phyloP scores from a whole-genome alignment of 805 yeast species.

The Priceomyces castillae region DNA sequence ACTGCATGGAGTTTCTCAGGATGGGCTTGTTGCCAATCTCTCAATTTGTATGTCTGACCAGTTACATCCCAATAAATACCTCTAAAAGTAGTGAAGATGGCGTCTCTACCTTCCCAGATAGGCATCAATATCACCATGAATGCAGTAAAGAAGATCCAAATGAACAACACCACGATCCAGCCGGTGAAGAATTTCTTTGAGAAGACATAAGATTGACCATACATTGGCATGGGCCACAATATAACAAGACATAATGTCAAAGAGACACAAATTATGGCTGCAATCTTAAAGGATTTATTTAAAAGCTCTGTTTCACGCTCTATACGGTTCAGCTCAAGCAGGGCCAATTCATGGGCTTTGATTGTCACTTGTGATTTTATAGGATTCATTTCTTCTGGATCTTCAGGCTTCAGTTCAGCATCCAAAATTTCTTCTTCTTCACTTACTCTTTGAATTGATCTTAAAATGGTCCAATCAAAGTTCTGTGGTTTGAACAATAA shows the following conservation, averaged over 20 bases:
- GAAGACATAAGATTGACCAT: constrained; percentile 74
- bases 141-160: constrained; percentile 74
- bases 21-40: constrained; percentile 70
- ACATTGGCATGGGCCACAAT: constrained; percentile 95
- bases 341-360: constrained; percentile 39
- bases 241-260: constrained; percentile 64
- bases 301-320: constrained; percentile 54
- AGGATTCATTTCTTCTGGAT: constrained; percentile 27
- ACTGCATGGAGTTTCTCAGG: constrained; percentile 77
- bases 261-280: constrained; percentile 56
- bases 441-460: constrained; percentile 61
- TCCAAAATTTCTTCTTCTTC: constrained; percentile 62
- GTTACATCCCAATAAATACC: constrained; percentile 85
- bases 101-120: constrained; percentile 68
- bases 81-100: constrained; percentile 59
- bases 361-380: constrained; percentile 37
- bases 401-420: constrained; percentile 28
- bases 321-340: constrained; percentile 19
- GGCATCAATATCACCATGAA: constrained; percentile 68
- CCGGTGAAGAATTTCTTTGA: constrained; percentile 79
- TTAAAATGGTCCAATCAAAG: constrained; percentile 69
- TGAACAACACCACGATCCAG: constrained; percentile 78
- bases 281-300: constrained; percentile 56
- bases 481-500: constrained; percentile 63
- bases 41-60: constrained; percentile 71